Evolutionary conservation across 805 yeast species (phyloP), one percentile per base, ranked within the genome.

Genomic region (Ogataea salicorniae): DNA sequence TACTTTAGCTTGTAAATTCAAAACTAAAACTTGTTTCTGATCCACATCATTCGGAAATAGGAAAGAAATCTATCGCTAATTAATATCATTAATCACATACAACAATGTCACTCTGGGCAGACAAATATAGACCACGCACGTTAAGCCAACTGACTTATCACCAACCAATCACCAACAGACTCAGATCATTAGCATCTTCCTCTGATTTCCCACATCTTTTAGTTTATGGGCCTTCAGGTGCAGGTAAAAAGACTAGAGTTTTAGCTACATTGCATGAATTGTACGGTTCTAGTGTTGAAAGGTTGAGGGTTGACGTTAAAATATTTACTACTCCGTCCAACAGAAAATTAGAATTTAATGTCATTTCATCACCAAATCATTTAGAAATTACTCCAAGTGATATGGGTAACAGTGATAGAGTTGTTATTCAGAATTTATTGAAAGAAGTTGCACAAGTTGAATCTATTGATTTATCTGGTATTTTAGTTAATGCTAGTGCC

Each of bases 371-470:
- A 11, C 87, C 92, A 0, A 81, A 84, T 62, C 99, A 94, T 67
- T 69, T 91, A 52, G 99, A 94, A 63, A 87, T 94, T 58, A 94
- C 98, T 2, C 99, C 99, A 7, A 80, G 94, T 50, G 99, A 94
- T 67, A 84, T 94, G 83, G 98, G 98, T 6, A 89, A 85, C 65
- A 89, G 90, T 62, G 99, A 94, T 68, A 76, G 98, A 52, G 84
- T 94, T 44, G 97, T 94, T 33, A 90, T 94, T 55, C 98, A 94
- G 63, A 97, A 94, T 59, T 69, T 94, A 51, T 74, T 94, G 57
- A 94, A 94, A 60, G 98, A 94, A 54, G 82, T 94, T 41, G 99
- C 97, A 2, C 95, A 90, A 59, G 87, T 94, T 13, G 97, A 91
- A 60, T 96, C 91, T 61, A 90, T 94, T n/a, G 97, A 91, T 63